A percentile compares a stretch with the other conserved stretches of the same genome.
These are phyloP conservation scores for Paramecium bursaria DNA, from an alignment of 73 alveolate species.

Conservation along the genomic window DNA sequence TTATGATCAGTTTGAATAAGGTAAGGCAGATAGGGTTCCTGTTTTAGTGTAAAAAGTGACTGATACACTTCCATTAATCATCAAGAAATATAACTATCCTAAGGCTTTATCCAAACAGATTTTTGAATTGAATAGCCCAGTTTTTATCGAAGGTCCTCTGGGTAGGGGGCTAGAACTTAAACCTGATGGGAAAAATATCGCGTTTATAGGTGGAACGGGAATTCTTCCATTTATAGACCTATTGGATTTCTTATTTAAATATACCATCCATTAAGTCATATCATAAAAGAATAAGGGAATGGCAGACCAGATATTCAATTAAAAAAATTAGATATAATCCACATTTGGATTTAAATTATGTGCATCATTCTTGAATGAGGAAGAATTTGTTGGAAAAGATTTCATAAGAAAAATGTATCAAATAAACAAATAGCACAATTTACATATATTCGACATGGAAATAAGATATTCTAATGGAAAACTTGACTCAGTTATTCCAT, in stretches of 20 bases:
- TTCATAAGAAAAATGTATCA: conserved; percentile 37
- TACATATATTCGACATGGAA: conserved; percentile 20
- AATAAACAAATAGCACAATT: conserved; percentile 14
- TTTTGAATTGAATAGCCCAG: not conserved
- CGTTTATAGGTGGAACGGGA: conserved; percentile 65
- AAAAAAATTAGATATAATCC: not conserved
- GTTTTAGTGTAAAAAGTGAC: not conserved
- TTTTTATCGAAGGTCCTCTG: conserved; percentile 57
- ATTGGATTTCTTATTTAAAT: conserved; percentile 54
- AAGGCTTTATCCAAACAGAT: conserved; percentile 52
- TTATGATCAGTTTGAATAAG: not conserved
- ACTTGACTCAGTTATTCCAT: conserved; percentile 34
- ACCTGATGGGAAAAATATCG: not conserved
- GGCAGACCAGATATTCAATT: not conserved
- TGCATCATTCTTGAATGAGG: conserved; percentile 51
- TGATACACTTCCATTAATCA: conserved; percentile 46
- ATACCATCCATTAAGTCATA: conserved; percentile 1
- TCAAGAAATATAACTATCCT: conserved; percentile 58
- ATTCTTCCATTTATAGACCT: conserved; percentile 61
- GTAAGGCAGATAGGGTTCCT: not conserved
- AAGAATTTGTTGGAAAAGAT: conserved; percentile 64
- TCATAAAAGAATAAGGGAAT: not conserved
- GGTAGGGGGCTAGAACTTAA: conserved; percentile 65
- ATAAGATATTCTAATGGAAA: conserved; percentile 26
- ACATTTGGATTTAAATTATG: conserved; percentile 11